Conservation (phyloP, 2,329 filamentous ascomycete species). For the Colletotrichum karsti region DNA sequence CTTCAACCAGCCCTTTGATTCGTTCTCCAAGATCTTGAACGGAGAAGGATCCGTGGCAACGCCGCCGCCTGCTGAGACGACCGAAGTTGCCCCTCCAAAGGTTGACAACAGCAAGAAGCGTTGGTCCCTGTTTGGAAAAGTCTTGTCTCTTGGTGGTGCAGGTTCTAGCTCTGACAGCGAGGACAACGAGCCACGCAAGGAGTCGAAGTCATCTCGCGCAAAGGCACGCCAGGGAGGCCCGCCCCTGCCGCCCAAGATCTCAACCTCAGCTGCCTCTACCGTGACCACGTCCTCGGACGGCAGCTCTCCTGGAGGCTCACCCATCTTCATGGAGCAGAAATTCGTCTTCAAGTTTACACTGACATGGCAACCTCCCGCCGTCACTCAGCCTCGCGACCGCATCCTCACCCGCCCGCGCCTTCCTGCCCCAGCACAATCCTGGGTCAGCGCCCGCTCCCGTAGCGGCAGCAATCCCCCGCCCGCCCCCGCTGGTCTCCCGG, state of each 20-base stretch:
- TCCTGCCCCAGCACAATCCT: slow-evolving; percentile 74
- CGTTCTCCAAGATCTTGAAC: slow-evolving; percentile 38
- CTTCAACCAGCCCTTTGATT: slow-evolving; percentile 57
- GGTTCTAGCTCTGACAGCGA: slow-evolving; percentile 41
- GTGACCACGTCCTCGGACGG: slow-evolving; percentile 54
- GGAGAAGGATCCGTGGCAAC: slow-evolving; percentile 21
- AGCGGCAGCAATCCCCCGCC: slow-evolving; percentile 48
- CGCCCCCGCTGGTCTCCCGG: slow-evolving; percentile 46
- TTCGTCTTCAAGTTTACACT: slow-evolving; percentile 81
- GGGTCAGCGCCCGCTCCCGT: slow-evolving; percentile 55
- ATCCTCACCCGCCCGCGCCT: slow-evolving; percentile 75
- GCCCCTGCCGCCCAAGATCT: slow-evolving; percentile 46
- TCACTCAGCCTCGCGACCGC: slow-evolving; percentile 64
- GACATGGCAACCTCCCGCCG: slow-evolving; percentile 66
- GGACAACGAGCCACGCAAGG: slow-evolving; percentile 59
- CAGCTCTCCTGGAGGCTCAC: slow-evolving; percentile 64
- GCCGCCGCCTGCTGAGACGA: neutral
- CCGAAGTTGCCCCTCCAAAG: slow-evolving; percentile 34
- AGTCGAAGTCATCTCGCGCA: slow-evolving; percentile 45
- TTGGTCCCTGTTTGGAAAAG: slow-evolving; percentile 71
- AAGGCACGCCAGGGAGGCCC: slow-evolving; percentile 32
- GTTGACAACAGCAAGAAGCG: slow-evolving; percentile 58
- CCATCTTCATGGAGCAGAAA: slow-evolving; percentile 61
- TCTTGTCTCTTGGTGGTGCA: slow-evolving; percentile 55
- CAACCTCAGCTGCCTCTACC: slow-evolving; percentile 34